Conservation (phyloP, 331 rosid genomes). For the Dryas integrifolia region DNA sequence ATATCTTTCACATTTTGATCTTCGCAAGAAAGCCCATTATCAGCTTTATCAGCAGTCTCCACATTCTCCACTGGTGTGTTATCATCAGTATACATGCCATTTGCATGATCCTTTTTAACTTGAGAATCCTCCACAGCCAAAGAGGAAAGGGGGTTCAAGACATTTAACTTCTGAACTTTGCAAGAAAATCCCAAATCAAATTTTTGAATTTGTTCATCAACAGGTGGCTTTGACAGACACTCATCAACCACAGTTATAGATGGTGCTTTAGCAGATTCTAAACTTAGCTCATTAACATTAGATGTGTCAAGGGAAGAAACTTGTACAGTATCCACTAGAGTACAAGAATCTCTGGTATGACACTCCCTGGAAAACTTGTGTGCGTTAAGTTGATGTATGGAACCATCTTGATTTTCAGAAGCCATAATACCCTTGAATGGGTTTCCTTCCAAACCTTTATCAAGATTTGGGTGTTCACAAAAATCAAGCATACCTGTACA, state of each 20-base stretch:
- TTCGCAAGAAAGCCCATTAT: constrained; percentile 15
- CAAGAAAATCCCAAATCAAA: constrained; percentile 17
- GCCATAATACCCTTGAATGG: constrained; percentile 19
- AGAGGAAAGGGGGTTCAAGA: constrained; percentile 6
- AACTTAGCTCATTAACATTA: constrained; percentile 18
- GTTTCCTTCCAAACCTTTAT: constrained; percentile 27
- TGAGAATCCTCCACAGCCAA: constrained; percentile 16
- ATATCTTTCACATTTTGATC: constrained; percentile 17
- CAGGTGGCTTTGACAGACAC: constrained; percentile 23
- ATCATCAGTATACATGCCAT: constrained; percentile 22
- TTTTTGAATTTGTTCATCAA: constrained; percentile 23
- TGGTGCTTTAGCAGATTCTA: constrained; percentile 27
- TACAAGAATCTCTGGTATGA: constrained; percentile 27
- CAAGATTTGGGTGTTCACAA: constrained; percentile 28
- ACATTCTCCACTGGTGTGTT: constrained; percentile 16
- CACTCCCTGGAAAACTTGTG: constrained; percentile 9
- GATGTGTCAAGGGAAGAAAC: constrained; percentile 32
- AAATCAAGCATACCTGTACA: constrained; percentile 33
- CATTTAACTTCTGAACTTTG: constrained; percentile 16
- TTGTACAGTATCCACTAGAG: constrained; percentile 16
- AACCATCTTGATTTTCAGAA: constrained; percentile 26
- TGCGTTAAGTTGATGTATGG: constrained; percentile 4
- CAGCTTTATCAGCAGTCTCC: not conserved
- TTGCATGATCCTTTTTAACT: constrained; percentile 21
- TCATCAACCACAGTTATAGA: not conserved